These are phyloP conservation scores for Leccinum fibrillosum DNA, from an alignment of 768 basidiomycete genomes.

Conservation along the genomic window DNA sequence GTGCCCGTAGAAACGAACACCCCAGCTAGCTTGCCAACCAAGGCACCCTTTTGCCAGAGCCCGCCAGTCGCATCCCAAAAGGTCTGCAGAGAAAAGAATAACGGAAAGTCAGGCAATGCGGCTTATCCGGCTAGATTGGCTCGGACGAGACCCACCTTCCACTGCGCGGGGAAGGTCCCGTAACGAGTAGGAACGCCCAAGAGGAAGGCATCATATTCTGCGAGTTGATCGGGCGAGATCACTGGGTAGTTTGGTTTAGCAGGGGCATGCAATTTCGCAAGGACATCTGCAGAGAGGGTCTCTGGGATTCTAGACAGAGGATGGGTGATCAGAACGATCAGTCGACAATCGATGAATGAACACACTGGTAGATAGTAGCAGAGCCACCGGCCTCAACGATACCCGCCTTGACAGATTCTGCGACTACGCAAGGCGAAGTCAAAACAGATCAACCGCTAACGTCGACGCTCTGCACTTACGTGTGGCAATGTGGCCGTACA, in stretches of 20 bases:
- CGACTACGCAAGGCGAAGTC: slow-evolving; percentile 44
- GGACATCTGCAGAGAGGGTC: slow-evolving; percentile 68
- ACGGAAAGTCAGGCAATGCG: not conserved
- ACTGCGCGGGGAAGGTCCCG: slow-evolving; percentile 47
- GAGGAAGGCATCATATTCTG: slow-evolving; percentile 37
- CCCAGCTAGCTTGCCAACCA: slow-evolving; percentile 72
- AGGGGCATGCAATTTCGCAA: slow-evolving; percentile 66
- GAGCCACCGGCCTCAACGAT: slow-evolving; percentile 47
- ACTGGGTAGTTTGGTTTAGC: slow-evolving; percentile 57
- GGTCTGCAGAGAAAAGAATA: slow-evolving; percentile 32
- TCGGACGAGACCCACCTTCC: slow-evolving; percentile 48
- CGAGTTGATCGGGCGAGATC: slow-evolving; percentile 11
- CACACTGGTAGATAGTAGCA: slow-evolving; percentile 55
- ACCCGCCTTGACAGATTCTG: slow-evolving; percentile 50
- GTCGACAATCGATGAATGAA: slow-evolving; percentile 5
- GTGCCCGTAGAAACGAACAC: slow-evolving; percentile 70
- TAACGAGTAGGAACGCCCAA: slow-evolving; percentile 45
- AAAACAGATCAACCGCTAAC: not conserved
- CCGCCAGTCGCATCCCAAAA: slow-evolving; percentile 77
- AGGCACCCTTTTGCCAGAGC: slow-evolving; percentile 56
- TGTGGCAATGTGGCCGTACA: slow-evolving; percentile 72
- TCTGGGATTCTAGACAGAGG: slow-evolving; percentile 59
- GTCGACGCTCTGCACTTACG: slow-evolving; percentile 38
- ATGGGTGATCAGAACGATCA: not conserved
- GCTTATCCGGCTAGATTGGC: not conserved